A percentile compares a stretch with the other conserved stretches of the same genome.
Evolutionary conservation across 2,329 filamentous ascomycete genomes (phyloP).

Genomic region (Hypoxylon sp.): DNA sequence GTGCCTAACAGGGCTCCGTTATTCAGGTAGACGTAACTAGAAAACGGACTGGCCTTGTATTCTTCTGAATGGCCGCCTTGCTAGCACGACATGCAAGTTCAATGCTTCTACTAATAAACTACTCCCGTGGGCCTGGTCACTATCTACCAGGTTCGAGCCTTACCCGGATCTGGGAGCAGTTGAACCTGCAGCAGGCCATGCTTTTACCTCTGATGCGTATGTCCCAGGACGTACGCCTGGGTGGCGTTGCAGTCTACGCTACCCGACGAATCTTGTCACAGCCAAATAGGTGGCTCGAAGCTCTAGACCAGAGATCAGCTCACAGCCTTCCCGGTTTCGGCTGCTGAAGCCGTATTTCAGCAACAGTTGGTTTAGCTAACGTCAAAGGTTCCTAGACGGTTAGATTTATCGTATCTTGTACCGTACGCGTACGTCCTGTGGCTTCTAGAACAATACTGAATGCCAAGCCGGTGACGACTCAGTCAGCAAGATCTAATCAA

Average conservation of each 20-base stretch:
- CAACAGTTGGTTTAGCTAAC: slow-evolving; percentile 9
- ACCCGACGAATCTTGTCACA: slow-evolving; percentile 3
- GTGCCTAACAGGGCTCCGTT: slow-evolving; percentile 30
- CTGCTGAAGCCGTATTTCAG: not conserved
- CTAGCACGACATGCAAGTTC: slow-evolving; percentile 21
- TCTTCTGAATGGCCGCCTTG: slow-evolving; percentile 14
- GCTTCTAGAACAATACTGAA: slow-evolving; percentile 17
- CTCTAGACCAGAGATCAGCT: slow-evolving; percentile 23
- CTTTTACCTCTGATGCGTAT: slow-evolving; percentile 8
- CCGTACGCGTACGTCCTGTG: slow-evolving; percentile 14
- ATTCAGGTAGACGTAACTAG: slow-evolving; percentile 18
- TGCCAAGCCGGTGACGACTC: not conserved
- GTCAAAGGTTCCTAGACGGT: slow-evolving; percentile 2
- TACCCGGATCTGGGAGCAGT: slow-evolving; percentile 21
- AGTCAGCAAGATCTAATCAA: slow-evolving; percentile 10
- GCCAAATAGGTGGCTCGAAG: slow-evolving; percentile 13
- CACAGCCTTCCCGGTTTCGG: not conserved
- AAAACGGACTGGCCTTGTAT: not conserved
- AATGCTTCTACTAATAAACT: slow-evolving; percentile 9
- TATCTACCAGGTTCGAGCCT: slow-evolving; percentile 7
- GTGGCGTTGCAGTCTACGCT: slow-evolving; percentile 12
- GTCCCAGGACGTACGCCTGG: too few species aligned
- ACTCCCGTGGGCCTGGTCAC: slow-evolving; percentile 22
- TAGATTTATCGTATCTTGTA: not conserved
- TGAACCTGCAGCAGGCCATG: slow-evolving; percentile 19